Evolutionary conservation across 805 yeast genomes (phyloP).

Genomic region (Schwanniomyces polymorphus): DNA sequence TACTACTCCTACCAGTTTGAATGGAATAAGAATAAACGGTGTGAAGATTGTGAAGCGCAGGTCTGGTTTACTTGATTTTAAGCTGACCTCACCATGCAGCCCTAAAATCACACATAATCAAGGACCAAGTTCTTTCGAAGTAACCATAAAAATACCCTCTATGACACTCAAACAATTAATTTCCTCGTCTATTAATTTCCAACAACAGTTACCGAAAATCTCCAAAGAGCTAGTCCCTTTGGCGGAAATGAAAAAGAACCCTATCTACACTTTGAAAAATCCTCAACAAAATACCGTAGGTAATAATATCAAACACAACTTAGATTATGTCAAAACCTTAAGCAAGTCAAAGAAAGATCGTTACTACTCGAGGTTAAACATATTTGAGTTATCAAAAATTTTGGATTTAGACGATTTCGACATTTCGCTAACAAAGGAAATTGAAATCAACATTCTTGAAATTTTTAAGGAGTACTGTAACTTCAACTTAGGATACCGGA

Average conservation of each 20-base stretch:
- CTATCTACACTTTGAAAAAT: conserved; percentile 7
- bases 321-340: conserved; percentile 5
- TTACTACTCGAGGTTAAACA: conserved; percentile 51
- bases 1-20: background rate
- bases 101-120: background rate
- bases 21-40: background rate
- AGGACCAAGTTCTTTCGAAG: background rate
- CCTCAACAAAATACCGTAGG: background rate
- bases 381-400: conserved; percentile 54
- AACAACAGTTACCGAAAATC: background rate
- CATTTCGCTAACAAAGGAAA: conserved; percentile 52
- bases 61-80: conserved; percentile 1
- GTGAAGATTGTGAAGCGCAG: background rate
- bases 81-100: background rate
- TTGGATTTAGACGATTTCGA: conserved; percentile 45
- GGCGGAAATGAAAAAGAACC: conserved; percentile 7
- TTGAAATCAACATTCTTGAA: conserved; percentile 54
- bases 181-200: background rate
- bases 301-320: conserved; percentile 1
- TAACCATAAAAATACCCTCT: background rate
- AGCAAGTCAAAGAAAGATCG: conserved; percentile 10
- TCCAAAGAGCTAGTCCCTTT: conserved; percentile 9
- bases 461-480: conserved; percentile 59
- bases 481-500: conserved; percentile 72
- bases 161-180: background rate